Evolutionary conservation across 192 early-diverging fungal species (phyloP).

Genomic region (Coemansia sp.): DNA sequence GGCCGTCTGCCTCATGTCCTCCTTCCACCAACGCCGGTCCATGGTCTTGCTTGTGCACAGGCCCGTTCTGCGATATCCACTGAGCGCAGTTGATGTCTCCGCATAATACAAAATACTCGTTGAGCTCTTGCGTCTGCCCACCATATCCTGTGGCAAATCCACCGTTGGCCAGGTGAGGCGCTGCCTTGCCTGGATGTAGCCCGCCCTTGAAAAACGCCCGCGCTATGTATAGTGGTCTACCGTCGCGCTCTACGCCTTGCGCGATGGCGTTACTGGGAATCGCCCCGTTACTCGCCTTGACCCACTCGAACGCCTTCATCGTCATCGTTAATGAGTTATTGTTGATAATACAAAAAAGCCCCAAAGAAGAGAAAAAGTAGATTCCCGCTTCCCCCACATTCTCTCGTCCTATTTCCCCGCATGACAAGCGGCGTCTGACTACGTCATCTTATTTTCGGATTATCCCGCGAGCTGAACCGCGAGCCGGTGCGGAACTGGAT

Average conservation of each 20-base stretch:
- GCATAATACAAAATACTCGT: conserved; percentile 59
- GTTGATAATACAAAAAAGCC: neutral
- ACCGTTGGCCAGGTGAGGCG: conserved; percentile 45
- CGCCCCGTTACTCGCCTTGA: conserved; percentile 18
- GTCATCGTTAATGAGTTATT: neutral
- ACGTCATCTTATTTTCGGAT: neutral
- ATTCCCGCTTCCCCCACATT: neutral
- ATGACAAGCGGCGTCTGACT: neutral
- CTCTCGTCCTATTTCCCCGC: neutral
- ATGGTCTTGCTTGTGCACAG: conserved; percentile 7
- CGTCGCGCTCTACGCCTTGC: conserved; percentile 56
- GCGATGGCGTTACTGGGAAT: conserved; percentile 46
- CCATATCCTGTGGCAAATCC: conserved; percentile 54
- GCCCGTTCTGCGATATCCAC: conserved; percentile 51
- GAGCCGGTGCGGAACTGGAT: neutral
- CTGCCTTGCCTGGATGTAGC: conserved; percentile 52
- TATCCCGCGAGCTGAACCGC: neutral
- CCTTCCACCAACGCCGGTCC: conserved; percentile 16
- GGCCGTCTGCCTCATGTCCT: conserved; percentile 41
- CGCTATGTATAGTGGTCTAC: conserved; percentile 55
- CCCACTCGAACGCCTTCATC: conserved; percentile 21
- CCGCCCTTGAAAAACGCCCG: conserved; percentile 55
- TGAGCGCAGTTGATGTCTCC: conserved; percentile 53
- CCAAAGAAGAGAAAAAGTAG: neutral
- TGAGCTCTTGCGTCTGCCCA: conserved; percentile 45